Evolutionary conservation across 345 rosid species (phyloP).

Genomic region (thale cress (Arabidopsis thaliana)): TAIR10.1 NC_003074.8:737501-738000

Average conservation of each 20-base stretch:
- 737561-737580: slow-evolving; percentile 44
- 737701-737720: slow-evolving; percentile 50
- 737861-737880: background rate
- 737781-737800: slow-evolving; percentile 50
- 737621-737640: slow-evolving; percentile 48
- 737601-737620: slow-evolving; percentile 53
- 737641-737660: slow-evolving; percentile 48
- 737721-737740: slow-evolving; percentile 49
- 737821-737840: slow-evolving; percentile 43
- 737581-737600: slow-evolving; percentile 47
- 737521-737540: background rate
- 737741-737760: slow-evolving; percentile 50
- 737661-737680: slow-evolving; percentile 48
- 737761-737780: slow-evolving; percentile 50
- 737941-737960: too few relatives aligned
- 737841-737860: background rate
- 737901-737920: background rate
- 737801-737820: slow-evolving; percentile 51
- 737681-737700: slow-evolving; percentile 43
- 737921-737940: background rate
- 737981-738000: too few relatives aligned
- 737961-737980: too few relatives aligned
- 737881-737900: background rate
- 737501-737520: background rate
- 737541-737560: slow-evolving; percentile 42